A percentile compares a stretch with the other conserved stretches of the same genome.
These are phyloP conservation scores for Trichopus zeylanicus DNA, from an alignment of 116 monocot genomes.

Conservation along the genomic window DNA sequence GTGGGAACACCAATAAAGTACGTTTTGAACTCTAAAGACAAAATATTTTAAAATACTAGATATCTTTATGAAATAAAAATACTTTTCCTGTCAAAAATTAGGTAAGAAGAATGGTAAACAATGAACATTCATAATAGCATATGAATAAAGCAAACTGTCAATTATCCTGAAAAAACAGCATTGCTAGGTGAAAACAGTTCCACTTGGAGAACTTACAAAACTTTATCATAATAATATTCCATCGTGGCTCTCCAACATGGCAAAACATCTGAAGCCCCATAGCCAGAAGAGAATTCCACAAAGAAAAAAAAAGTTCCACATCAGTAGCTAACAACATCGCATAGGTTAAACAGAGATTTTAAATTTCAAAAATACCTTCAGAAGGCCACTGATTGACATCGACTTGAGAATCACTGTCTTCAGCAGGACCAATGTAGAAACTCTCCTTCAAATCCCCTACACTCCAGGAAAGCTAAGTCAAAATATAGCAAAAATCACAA, in stretches of 20 bases:
- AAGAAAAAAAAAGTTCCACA: background rate
- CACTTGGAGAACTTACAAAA: slow-evolving; percentile 67
- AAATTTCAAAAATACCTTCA: slow-evolving; percentile 30
- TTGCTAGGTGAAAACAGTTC: too few species aligned
- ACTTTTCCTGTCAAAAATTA: background rate
- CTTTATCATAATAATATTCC: slow-evolving; percentile 45
- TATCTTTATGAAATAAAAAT: too few species aligned
- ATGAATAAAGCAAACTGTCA: background rate
- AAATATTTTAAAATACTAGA: too few species aligned
- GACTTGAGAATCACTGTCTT: slow-evolving; percentile 9
- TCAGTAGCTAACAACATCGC: background rate
- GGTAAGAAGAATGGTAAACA: too few species aligned
- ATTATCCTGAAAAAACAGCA: background rate
- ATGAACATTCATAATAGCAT: too few species aligned
- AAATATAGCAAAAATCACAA: background rate
- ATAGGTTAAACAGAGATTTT: background rate
- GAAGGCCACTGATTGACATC: slow-evolving; percentile 72
- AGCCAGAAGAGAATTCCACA: slow-evolving; percentile 1
- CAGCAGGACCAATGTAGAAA: slow-evolving; percentile 64
- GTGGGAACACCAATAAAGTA: background rate
- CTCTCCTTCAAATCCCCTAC: slow-evolving; percentile 80
- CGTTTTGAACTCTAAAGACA: too few species aligned
- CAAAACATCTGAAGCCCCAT: slow-evolving; percentile 43
- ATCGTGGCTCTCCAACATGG: slow-evolving; percentile 70
- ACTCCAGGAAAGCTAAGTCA: slow-evolving; percentile 3